Evolutionary conservation across 202 grass and related monocot genomes (phyloP), one percentile per base, ranked within the genome.

Genomic region (Thinopyrum obtusiflorum): DNA sequence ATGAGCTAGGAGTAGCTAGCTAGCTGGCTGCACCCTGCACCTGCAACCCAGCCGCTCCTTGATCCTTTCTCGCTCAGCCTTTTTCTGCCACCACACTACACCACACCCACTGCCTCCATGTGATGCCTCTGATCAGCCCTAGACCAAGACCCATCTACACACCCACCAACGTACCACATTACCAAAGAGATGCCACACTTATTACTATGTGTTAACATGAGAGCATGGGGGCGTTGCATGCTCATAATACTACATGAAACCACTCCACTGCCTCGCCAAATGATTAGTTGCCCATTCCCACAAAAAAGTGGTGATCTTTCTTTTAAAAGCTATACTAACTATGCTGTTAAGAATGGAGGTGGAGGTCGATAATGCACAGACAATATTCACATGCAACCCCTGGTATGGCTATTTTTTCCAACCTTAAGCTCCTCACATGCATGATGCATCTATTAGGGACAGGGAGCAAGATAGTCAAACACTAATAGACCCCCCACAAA

Each of bases 401-500:
- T 68, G 76, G 36, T 47, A 49, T 53, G 49, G 5, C 17, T 53
- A 7, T 53, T 68, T 68, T 40, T 63, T 65, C 47, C 21, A 33
- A 71, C 81, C 68, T 84, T 84, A 77, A 84, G 64, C 85, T 87
- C 47, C 68, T 42, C 35, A 32, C 23, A 57, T 49, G 13, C 40
- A 28, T 75, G 18, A 57, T 49, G 13, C 40, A 28, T 75, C n/a
- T 9, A 33, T 68, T 39, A 24, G 68, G 24, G 21, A 61, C 59
- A 79, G 25, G 32, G 18, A 70, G 10, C 24, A 80, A 76, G 61
- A 36, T 81, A 77, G 85, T 90, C 85, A 85, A 90, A 84, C 61
- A 14, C 61, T 78, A 77, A 53, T 18, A 63, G 61, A 46, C n/a
- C 55, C 69, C 77, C 39, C 28, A 39, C 21, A 51, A 46, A 70